phyloP scores from a whole-genome alignment of 371 early-diverging fungal genomes.

The Apophysomyces variabilis region DNA sequence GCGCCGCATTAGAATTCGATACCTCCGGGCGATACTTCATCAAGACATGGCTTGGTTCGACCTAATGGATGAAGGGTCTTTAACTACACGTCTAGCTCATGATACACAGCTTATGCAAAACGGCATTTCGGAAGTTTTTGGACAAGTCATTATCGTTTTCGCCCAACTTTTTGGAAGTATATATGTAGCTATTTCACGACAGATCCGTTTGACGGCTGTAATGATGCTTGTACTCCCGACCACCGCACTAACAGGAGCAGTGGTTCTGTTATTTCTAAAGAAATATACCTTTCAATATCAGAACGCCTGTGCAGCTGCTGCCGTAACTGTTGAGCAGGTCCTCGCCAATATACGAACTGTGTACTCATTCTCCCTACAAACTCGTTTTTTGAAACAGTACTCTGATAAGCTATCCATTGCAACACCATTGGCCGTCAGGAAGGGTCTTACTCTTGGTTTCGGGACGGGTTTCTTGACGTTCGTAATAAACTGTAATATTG shows the following conservation, averaged over 20 bases:
- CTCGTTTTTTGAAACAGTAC: constrained; percentile 58
- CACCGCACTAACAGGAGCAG: constrained; percentile 34
- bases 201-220: constrained; percentile 82
- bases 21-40: no score
- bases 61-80: constrained; percentile 46
- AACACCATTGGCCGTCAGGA: constrained; percentile 33
- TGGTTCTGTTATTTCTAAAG: constrained; percentile 68
- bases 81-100: constrained; percentile 71
- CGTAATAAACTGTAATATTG: constrained; percentile 55
- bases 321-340: constrained; percentile 77
- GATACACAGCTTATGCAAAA: constrained; percentile 81
- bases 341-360: constrained; percentile 77
- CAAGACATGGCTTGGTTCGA: no score
- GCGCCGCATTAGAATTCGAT: no score
- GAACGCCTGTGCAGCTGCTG: constrained; percentile 61
- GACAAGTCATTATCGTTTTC: constrained; percentile 65
- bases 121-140: constrained; percentile 86
- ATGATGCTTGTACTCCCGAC: constrained; percentile 68
- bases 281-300: constrained; percentile 43
- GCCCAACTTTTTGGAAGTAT: constrained; percentile 46
- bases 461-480: constrained; percentile 55
- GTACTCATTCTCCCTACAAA: constrained; percentile 69
- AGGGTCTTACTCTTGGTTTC: constrained; percentile 37
- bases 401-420: constrained; percentile 40
- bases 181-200: constrained; percentile 68